Conservation (phyloP, 1,284 basidiomycete species). For the Phylloboletellus chloephorus region DNA sequence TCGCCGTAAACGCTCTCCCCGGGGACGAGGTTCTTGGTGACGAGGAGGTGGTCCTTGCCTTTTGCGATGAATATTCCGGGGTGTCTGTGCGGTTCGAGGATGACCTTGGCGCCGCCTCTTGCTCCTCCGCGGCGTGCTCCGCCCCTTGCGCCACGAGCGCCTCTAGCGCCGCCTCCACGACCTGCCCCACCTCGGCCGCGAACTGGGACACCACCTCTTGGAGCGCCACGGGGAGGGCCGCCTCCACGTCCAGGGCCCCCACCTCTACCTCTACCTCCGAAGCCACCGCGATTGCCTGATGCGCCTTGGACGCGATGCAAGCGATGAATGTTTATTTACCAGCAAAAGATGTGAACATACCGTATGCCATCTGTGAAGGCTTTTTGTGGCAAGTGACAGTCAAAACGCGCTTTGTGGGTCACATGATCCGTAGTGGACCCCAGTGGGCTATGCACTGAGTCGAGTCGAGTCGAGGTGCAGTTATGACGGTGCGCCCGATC, state of each 20-base stretch:
- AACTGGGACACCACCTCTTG: conserved; percentile 36
- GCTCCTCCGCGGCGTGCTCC: conserved; percentile 56
- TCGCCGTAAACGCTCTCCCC: conserved; percentile 99
- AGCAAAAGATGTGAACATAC: conserved; percentile 9
- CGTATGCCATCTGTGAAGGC: conserved; percentile 32
- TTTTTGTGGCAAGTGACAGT: too few relatives aligned
- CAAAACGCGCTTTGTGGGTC: too few relatives aligned
- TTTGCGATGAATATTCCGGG: conserved; percentile 91
- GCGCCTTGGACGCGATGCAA: conserved; percentile 33
- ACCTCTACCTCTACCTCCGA: conserved; percentile 35
- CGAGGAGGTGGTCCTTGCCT: conserved; percentile 94
- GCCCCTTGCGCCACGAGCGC: conserved; percentile 37
- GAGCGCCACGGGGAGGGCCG: conserved; percentile 39
- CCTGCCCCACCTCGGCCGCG: conserved; percentile 24
- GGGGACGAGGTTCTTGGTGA: conserved; percentile 96
- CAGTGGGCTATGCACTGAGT: background rate
- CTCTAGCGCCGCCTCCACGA: conserved; percentile 31
- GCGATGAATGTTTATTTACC: background rate
- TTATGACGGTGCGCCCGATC: conserved; percentile 39
- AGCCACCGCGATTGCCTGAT: conserved; percentile 53
- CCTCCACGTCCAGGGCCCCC: conserved; percentile 34
- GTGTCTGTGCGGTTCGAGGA: conserved; percentile 95
- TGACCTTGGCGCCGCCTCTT: conserved; percentile 77
- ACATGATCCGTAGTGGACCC: background rate
- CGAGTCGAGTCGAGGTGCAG: background rate